Percentiles rank a stretch among this genome's conserved stretches.
Conservation (phyloP, 805 yeast genomes). For the Ogataea haglerorum region DNA sequence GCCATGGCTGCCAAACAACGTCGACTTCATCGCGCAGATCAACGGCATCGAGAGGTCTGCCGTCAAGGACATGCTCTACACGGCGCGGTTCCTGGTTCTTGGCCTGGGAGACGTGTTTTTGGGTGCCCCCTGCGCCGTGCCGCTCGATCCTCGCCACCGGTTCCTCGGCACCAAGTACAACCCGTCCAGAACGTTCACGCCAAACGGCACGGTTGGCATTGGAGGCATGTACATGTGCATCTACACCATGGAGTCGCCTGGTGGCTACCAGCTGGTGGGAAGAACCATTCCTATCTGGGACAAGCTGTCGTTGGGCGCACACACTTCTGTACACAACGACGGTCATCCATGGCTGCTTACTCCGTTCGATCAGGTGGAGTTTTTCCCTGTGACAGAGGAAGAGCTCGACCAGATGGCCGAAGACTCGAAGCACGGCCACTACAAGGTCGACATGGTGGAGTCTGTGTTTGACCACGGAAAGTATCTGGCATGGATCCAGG, state of each 20-base stretch:
- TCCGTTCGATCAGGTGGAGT: constrained; percentile 93
- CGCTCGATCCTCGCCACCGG: constrained; percentile 94
- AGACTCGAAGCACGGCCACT: constrained; percentile 78
- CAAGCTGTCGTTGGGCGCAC: constrained; percentile 73
- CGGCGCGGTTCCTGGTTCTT: constrained; percentile 86
- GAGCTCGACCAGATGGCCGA: constrained; percentile 71
- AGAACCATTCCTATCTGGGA: constrained; percentile 98
- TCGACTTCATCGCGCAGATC: constrained; percentile 88
- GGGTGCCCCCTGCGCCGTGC: constrained; percentile 99
- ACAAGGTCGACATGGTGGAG: constrained; percentile 68
- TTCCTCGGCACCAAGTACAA: constrained; percentile 90
- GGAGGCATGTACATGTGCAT: constrained; percentile 99
- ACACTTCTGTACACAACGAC: constrained; percentile 41
- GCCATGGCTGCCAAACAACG: constrained; percentile 98
- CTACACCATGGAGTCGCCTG: constrained; percentile 97
- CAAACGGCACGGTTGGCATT: constrained; percentile 95
- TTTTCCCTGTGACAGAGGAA: constrained; percentile 84
- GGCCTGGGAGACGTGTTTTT: constrained; percentile 97
- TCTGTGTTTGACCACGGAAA: constrained; percentile 78
- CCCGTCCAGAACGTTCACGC: constrained; percentile 94
- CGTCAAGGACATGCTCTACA: constrained; percentile 79
- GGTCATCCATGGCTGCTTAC: constrained; percentile 83
- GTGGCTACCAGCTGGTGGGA: constrained; percentile 96
- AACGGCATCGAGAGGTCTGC: constrained; percentile 75
- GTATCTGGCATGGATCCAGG: constrained; percentile 76